These are phyloP conservation scores for Mesostigma viride DNA, from an alignment of 139 green algal species.

Conservation along the genomic window DNA sequence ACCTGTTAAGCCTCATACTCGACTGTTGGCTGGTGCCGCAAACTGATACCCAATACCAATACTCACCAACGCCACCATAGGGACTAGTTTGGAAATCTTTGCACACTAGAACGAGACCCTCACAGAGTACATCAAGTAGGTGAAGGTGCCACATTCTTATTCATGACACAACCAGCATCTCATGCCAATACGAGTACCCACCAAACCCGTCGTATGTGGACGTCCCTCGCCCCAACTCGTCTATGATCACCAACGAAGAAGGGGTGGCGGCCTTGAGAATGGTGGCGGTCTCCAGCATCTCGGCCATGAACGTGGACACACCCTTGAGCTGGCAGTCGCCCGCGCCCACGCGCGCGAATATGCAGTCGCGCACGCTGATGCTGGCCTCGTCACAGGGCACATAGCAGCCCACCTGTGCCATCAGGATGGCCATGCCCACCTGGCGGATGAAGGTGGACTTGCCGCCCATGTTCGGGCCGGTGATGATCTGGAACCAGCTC, in stretches of 20 bases:
- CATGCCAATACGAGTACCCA: no score
- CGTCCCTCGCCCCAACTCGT: constrained; percentile 90
- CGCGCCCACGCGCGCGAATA: constrained; percentile 91
- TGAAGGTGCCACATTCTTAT: no score
- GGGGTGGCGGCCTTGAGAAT: constrained; percentile 44
- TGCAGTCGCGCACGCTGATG: constrained; percentile 78
- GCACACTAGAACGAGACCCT: no score
- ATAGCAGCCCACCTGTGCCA: constrained; percentile 69
- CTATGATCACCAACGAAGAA: constrained; percentile 82
- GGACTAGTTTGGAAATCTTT: no score
- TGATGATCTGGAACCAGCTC: constrained; percentile 93
- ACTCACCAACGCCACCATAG: no score
- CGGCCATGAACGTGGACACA: constrained; percentile 96
- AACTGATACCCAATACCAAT: no score
- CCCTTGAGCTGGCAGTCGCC: constrained; percentile 87
- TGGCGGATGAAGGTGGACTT: constrained; percentile 95
- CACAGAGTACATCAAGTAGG: no score
- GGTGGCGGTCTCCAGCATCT: constrained; percentile 80
- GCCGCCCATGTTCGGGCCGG: constrained; percentile 98
- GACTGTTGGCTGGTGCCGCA: no score
- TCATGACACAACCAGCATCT: no score
- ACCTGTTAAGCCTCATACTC: no score
- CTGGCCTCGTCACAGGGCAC: constrained; percentile 68
- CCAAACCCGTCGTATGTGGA: constrained; percentile 94
- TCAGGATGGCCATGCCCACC: constrained; percentile 52